Evolutionary conservation across 805 yeast genomes (phyloP).

Genomic region (Tetrapisispora phaffii): DNA sequence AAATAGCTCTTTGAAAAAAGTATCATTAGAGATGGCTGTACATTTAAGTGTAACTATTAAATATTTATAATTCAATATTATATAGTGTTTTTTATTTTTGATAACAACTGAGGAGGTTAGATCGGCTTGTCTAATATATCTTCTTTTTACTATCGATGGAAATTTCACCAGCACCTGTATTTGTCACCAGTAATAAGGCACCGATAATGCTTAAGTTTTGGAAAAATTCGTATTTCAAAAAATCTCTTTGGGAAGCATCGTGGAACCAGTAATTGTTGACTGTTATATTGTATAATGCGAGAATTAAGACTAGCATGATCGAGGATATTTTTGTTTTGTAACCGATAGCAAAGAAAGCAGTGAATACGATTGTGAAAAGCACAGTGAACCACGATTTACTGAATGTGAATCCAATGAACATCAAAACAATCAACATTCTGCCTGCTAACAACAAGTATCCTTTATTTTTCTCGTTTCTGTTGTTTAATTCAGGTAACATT

Average conservation of each 20-base stretch:
- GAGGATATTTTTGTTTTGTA: constrained; percentile 90
- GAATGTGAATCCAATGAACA: constrained; percentile 77
- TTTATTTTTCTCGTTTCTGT: constrained; percentile 50
- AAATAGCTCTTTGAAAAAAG: too few relatives aligned
- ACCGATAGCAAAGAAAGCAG: constrained; percentile 76
- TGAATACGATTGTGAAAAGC: constrained; percentile 57
- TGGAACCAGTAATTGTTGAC: constrained; percentile 87
- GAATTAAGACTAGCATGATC: constrained; percentile 50
- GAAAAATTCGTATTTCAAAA: constrained; percentile 82
- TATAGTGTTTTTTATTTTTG: not conserved
- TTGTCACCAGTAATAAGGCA: constrained; percentile 80
- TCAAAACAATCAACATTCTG: constrained; percentile 69
- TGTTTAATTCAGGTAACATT: constrained; percentile 43
- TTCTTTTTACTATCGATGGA: constrained; percentile 94
- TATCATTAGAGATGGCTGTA: too few relatives aligned
- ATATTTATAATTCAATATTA: too few relatives aligned
- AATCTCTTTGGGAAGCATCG: constrained; percentile 65
- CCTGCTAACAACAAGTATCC: constrained; percentile 82
- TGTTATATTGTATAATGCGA: constrained; percentile 64
- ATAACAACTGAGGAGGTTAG: not conserved
- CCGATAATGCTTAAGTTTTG: constrained; percentile 94
- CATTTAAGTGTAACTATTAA: too few relatives aligned
- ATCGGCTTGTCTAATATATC: constrained; percentile 41
- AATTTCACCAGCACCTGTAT: constrained; percentile 93
- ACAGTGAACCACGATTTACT: constrained; percentile 63